Conservation (phyloP, 2,329 filamentous ascomycete genomes). For the Cordyceps javanica region DNA sequence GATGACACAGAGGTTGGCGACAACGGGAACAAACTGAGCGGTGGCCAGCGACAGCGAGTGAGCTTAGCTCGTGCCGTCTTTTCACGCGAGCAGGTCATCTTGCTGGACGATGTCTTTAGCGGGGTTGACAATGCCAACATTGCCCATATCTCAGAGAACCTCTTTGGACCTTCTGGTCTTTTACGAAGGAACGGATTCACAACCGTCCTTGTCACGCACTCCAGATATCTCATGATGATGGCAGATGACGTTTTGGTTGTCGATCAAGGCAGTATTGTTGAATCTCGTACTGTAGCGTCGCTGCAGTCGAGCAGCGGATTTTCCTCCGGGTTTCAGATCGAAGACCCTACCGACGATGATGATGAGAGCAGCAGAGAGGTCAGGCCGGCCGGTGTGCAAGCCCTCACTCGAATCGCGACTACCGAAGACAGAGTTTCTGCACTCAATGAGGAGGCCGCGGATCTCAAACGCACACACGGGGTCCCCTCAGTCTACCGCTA, state of each 20-base stretch:
- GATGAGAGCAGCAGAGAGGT: not conserved
- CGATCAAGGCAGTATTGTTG: not conserved
- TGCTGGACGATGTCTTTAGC: slow-evolving; percentile 29
- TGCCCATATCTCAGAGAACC: slow-evolving; percentile 27
- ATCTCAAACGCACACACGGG: slow-evolving; percentile 12
- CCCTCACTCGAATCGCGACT: not conserved
- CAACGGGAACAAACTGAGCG: slow-evolving; percentile 16
- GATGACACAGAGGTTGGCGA: slow-evolving; percentile 9
- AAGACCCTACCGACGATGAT: not conserved
- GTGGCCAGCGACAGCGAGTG: slow-evolving; percentile 22
- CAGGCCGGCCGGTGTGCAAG: not conserved
- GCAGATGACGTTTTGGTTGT: slow-evolving; percentile 3
- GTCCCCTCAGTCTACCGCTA: slow-evolving; percentile 17
- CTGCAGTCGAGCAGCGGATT: not conserved
- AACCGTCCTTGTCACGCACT: slow-evolving; percentile 23
- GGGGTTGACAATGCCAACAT: slow-evolving; percentile 32
- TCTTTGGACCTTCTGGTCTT: slow-evolving; percentile 28
- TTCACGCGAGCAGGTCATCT: slow-evolving; percentile 17
- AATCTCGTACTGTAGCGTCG: not conserved
- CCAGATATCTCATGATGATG: slow-evolving; percentile 12
- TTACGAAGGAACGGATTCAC: slow-evolving; percentile 18
- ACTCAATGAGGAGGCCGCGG: slow-evolving; percentile 11
- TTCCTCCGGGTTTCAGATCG: not conserved
- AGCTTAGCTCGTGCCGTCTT: slow-evolving; percentile 22
- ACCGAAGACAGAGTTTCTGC: slow-evolving; percentile 14